Percentiles rank a stretch among this genome's conserved stretches.
Conservation (phyloP, 2,329 filamentous ascomycete species). For the Cytospora schulzeri region DNA sequence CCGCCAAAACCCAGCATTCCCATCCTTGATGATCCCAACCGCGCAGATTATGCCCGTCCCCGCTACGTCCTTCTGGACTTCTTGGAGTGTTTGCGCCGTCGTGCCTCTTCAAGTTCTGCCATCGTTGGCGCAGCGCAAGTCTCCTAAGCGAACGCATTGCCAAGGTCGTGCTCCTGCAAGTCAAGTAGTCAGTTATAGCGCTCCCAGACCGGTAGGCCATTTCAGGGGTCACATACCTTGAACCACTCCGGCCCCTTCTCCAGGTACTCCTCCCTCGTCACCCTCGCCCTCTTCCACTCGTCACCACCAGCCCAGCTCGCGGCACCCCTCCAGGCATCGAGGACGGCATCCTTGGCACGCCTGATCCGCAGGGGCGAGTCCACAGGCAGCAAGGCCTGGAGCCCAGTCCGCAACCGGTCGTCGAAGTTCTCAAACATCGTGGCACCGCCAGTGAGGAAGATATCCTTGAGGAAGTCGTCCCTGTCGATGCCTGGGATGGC, state of each 20-base stretch:
- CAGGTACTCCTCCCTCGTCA: constrained; percentile 80
- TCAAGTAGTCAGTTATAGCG: constrained; percentile 22
- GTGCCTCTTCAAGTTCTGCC: not conserved
- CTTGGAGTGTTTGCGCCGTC: not conserved
- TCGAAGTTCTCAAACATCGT: constrained; percentile 86
- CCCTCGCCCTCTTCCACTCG: constrained; percentile 63
- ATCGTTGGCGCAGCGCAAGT: not conserved
- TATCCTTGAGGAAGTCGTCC: constrained; percentile 75
- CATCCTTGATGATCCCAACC: not conserved
- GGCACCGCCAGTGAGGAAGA: constrained; percentile 95
- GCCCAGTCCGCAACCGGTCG: constrained; percentile 72
- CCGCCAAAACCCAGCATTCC: not conserved
- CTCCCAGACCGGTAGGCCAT: not conserved
- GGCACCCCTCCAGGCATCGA: constrained; percentile 94
- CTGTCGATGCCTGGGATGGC: constrained; percentile 53
- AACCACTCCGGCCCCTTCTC: constrained; percentile 95
- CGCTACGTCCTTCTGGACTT: not conserved
- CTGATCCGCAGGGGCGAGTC: constrained; percentile 70
- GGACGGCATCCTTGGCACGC: constrained; percentile 71
- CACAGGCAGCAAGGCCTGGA: constrained; percentile 72
- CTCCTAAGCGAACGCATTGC: constrained; percentile 50
- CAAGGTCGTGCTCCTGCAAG: constrained; percentile 65
- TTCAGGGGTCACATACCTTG: constrained; percentile 61
- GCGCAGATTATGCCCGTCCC: not conserved
- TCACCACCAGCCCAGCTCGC: constrained; percentile 75